A percentile compares a stretch with the other conserved stretches of the same genome.
Evolutionary conservation across 495 filamentous ascomycete genomes (phyloP).

Genomic region (Haplographium delicatum): DNA sequence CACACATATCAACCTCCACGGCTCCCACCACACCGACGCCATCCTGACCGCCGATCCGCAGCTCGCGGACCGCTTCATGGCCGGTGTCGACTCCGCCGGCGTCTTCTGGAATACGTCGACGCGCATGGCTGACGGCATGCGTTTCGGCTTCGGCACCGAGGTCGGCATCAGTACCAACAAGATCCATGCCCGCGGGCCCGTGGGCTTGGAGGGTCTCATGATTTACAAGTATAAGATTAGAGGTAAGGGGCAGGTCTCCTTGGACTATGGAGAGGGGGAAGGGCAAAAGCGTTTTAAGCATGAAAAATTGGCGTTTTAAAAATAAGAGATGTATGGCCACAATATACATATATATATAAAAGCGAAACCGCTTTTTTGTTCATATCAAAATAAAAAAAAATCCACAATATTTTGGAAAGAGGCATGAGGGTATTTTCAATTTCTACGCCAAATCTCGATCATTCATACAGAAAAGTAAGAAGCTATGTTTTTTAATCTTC

Average conservation of each 20-base stretch:
- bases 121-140: constrained; percentile 91
- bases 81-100: constrained; percentile 78
- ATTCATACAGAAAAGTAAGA: background rate
- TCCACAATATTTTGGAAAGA: no score
- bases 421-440: constrained; percentile 18
- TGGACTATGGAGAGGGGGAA: constrained; percentile 64
- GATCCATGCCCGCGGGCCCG: constrained; percentile 89
- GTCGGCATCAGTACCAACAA: constrained; percentile 99
- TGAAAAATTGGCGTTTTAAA: constrained; percentile 31
- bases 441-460: constrained; percentile 12
- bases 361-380: no score
- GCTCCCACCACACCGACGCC: constrained; percentile 91
- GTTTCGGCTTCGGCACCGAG: constrained; percentile 96
- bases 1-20: constrained; percentile 83
- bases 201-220: constrained; percentile 89
- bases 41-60: constrained; percentile 68
- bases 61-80: constrained; percentile 74
- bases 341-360: no score
- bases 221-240: constrained; percentile 93
- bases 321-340: no score
- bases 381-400: no score
- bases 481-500: background rate
- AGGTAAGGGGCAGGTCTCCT: constrained; percentile 72
- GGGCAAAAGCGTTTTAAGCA: constrained; percentile 69
- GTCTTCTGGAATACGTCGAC: constrained; percentile 97